Evolutionary conservation across 129 eudicot genomes (phyloP).

Genomic region (Artemisia tridentata): DNA sequence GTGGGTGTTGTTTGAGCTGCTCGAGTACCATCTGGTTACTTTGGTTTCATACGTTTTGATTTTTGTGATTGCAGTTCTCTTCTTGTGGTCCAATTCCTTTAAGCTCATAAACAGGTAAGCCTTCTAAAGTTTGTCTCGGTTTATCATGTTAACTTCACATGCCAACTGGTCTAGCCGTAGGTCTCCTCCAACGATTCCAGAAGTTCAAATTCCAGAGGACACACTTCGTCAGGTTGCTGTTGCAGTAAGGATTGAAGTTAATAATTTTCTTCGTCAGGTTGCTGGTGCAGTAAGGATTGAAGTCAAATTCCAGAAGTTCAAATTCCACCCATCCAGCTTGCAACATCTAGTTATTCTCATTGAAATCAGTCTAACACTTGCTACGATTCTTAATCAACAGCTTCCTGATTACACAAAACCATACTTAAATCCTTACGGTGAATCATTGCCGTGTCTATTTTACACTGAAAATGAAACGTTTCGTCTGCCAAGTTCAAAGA

Average conservation of each 20-base stretch:
- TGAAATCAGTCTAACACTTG: no score
- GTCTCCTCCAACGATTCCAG: conserved; percentile 66
- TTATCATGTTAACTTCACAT: not conserved
- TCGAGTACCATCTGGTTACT: conserved; percentile 67
- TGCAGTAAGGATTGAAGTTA: conserved; percentile 54
- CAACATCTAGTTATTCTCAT: not conserved
- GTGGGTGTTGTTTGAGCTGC: no score
- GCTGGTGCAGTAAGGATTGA: no score
- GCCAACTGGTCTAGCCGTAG: conserved; percentile 30
- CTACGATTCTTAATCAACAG: no score
- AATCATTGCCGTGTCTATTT: no score
- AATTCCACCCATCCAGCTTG: not conserved
- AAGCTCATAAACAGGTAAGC: conserved; percentile 64
- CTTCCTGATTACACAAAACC: no score
- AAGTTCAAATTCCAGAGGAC: conserved; percentile 61
- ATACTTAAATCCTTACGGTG: no score
- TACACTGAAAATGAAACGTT: no score
- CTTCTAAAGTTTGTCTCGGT: not conserved
- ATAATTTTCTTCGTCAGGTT: conserved; percentile 44
- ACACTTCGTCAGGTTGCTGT: no score
- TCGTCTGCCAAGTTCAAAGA: no score
- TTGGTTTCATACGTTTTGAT: conserved; percentile 53
- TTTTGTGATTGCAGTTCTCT: conserved; percentile 49
- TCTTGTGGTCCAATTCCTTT: conserved; percentile 67
- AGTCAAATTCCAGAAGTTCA: no score